These are phyloP conservation scores for Fraxinus quadrangulata DNA, from an alignment of 257 asterid species.

Conservation along the genomic window DNA sequence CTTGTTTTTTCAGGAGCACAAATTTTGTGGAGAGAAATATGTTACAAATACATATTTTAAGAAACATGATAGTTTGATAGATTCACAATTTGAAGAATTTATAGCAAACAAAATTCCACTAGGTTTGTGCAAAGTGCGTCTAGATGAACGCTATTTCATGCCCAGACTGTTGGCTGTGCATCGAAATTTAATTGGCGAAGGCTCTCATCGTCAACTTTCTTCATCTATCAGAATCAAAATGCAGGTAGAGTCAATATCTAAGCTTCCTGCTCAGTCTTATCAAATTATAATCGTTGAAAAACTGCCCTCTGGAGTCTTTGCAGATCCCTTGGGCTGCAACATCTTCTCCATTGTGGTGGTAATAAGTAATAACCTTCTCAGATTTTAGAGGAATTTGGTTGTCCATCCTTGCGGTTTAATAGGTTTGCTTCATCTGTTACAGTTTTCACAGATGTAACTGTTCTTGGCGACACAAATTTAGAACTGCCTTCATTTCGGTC, in stretches of 20 bases:
- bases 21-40: conserved; percentile 35
- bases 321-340: conserved; percentile 93
- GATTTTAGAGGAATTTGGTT: background rate
- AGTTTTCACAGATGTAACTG: conserved; percentile 70
- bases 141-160: conserved; percentile 29
- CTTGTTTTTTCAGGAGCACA: conserved; percentile 41
- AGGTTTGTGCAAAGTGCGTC: conserved; percentile 37
- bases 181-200: conserved; percentile 70
- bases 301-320: conserved; percentile 83
- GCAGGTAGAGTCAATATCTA: conserved; percentile 29
- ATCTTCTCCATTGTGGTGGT: conserved; percentile 73
- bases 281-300: conserved; percentile 56
- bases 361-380: conserved; percentile 41
- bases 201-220: conserved; percentile 76
- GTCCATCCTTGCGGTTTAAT: conserved; percentile 6
- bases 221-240: conserved; percentile 49
- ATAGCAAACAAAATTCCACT: conserved; percentile 40
- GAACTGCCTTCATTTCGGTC: conserved; percentile 83
- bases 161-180: conserved; percentile 34
- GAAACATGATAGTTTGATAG: conserved; percentile 40
- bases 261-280: conserved; percentile 45
- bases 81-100: conserved; percentile 46
- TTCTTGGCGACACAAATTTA: conserved; percentile 87
- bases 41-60: conserved; percentile 53
- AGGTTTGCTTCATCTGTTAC: conserved; percentile 20